Evolutionary conservation across 1,139 yeast species (phyloP), one percentile per base, ranked within the genome.

Genomic region (Pichia sp.): DNA sequence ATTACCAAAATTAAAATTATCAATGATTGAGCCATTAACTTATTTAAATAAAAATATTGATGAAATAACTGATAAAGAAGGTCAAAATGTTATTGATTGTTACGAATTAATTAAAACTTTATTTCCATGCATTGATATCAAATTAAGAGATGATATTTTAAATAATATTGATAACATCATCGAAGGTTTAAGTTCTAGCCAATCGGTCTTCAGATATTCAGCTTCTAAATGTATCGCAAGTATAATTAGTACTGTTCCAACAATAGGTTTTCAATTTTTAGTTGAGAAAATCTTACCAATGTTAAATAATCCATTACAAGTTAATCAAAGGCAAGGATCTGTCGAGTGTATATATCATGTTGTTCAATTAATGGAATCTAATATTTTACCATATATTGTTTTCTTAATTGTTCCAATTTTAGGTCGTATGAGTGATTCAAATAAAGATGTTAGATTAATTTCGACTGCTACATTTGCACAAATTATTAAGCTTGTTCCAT

Each of bases 381-480:
- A 80, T 55, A 88, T 94, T 50, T 71, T 94, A 51, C 99, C 99
- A 0, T 94, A 92, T 66, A 90, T 94, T 45, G 96, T 94, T 37
- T 94, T 92, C 65, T 75, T 94, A 61, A 88, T 94, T 65, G 97
- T 94, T 29, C 98, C 99, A 18, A 89, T 92, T 1, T 72, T 94
- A 58, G 99, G 98, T 45, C 78, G 98, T 65, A 94, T 94, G 98
- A 89, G 97, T 73, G 99, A 94, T 67, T 76, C 96, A 2, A 89
- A 90, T 62, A 78, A 77, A 49, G 96, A 89, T 64, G 83, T 90
- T n/a, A 79, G 99, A 60, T 75, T 86, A 27, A 69, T 94, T 48
- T 95, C 98, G 0, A 90, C 98, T 0, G 88, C 97, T 0, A 88
- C 98, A 0, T 94, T 94, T 75, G 99, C 99, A 0, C 83, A 95